phyloP scores from a whole-genome alignment of 2,329 filamentous ascomycete genomes.

The Septoria petroselini region DNA sequence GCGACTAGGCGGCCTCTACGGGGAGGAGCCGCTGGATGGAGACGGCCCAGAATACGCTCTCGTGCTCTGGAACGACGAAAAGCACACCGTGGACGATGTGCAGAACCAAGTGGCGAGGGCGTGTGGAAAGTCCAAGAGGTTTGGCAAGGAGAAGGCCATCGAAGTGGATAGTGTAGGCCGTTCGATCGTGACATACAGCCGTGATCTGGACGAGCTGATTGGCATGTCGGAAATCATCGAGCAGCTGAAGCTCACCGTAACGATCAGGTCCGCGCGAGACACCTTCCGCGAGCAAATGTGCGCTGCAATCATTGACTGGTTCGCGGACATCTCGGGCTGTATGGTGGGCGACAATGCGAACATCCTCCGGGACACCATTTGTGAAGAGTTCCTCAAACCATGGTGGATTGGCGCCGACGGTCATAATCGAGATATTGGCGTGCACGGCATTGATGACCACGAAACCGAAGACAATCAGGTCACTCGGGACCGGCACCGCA shows the following conservation, averaged over 20 bases:
- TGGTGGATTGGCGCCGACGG: slow-evolving; percentile 86
- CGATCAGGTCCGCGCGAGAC: slow-evolving; percentile 86
- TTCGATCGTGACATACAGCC: slow-evolving; percentile 74
- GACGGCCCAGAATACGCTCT: slow-evolving; percentile 72
- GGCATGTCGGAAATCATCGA: slow-evolving; percentile 82
- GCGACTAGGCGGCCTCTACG: slow-evolving; percentile 69
- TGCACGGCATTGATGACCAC: slow-evolving; percentile 78
- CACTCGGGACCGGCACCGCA: slow-evolving; percentile 41
- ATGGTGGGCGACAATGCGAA: slow-evolving; percentile 75
- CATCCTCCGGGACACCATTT: slow-evolving; percentile 76
- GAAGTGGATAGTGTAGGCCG: slow-evolving; percentile 88
- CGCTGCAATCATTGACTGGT: slow-evolving; percentile 94
- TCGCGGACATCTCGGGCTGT: slow-evolving; percentile 87
- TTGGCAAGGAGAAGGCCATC: slow-evolving; percentile 72
- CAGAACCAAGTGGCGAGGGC: slow-evolving; percentile 85
- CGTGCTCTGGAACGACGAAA: slow-evolving; percentile 96
- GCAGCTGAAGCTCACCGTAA: slow-evolving; percentile 93
- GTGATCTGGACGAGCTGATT: slow-evolving; percentile 69
- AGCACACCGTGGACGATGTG: slow-evolving; percentile 92
- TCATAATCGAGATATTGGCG: slow-evolving; percentile 72
- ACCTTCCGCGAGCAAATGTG: slow-evolving; percentile 99
- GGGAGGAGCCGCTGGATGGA: slow-evolving; percentile 55
- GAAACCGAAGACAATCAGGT: slow-evolving; percentile 56
- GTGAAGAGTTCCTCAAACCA: slow-evolving; percentile 82
- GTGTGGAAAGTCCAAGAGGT: slow-evolving; percentile 67